Percentiles rank a stretch among this genome's conserved stretches.
phyloP scores from a whole-genome alignment of 139 green algal genomes.

The Micractinium conductrix region DNA sequence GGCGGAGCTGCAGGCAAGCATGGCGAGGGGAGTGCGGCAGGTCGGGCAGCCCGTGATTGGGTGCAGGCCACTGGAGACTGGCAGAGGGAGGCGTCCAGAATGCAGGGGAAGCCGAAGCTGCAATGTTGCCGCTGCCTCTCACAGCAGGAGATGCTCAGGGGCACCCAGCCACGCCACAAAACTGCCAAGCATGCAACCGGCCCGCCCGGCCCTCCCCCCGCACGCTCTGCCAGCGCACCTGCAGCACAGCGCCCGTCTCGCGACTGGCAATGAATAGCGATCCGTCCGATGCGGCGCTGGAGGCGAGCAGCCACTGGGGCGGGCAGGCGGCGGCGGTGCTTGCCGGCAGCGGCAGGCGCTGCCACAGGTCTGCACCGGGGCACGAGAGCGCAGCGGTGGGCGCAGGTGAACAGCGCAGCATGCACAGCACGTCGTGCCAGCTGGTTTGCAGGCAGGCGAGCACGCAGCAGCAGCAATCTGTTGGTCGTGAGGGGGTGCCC shows the following conservation, averaged over 20 bases:
- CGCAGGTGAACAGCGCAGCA: neutral
- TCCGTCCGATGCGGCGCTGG: constrained; percentile 28
- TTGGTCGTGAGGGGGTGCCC: too few relatives aligned
- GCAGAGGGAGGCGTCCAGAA: too few relatives aligned
- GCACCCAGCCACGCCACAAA: too few relatives aligned
- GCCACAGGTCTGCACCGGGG: constrained; percentile 2
- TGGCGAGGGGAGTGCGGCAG: too few relatives aligned
- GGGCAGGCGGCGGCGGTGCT: constrained; percentile 32
- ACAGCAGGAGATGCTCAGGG: too few relatives aligned
- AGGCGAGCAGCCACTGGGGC: constrained; percentile 20
- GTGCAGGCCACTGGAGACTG: neutral
- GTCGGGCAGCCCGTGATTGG: neutral
- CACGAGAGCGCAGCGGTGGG: neutral
- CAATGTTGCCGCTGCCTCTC: too few relatives aligned
- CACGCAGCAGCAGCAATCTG: neutral
- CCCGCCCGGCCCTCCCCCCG: too few relatives aligned
- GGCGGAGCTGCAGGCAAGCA: neutral
- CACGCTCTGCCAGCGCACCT: neutral
- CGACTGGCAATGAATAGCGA: constrained; percentile 50
- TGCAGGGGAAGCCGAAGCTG: too few relatives aligned
- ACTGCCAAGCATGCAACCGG: too few relatives aligned
- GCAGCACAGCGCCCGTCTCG: neutral
- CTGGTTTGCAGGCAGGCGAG: neutral
- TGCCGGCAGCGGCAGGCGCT: constrained; percentile 15
- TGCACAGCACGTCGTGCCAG: neutral